Conservation (phyloP, 2,329 filamentous ascomycete genomes). For the Pezicula neosporulosa region DNA sequence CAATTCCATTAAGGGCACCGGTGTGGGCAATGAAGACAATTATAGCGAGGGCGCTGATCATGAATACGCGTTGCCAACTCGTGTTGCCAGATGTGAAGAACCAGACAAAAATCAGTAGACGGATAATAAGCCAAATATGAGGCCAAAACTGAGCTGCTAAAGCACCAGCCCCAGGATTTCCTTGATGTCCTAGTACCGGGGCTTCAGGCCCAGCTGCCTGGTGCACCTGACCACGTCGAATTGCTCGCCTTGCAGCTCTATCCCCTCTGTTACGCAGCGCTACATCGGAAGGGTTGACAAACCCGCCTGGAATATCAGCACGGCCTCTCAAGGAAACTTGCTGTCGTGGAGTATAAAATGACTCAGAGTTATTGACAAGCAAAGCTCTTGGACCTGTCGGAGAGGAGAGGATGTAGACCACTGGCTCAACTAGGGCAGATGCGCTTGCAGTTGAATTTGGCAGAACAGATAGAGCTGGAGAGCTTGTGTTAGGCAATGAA, state of each 20-base stretch:
- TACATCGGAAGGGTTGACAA: conserved; percentile 18
- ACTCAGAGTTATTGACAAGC: conserved; percentile 49
- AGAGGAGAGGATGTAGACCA: conserved; percentile 59
- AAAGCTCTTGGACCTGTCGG: conserved; percentile 56
- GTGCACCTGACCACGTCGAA: conserved; percentile 12
- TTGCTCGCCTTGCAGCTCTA: conserved; percentile 13
- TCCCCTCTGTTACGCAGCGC: conserved; percentile 11
- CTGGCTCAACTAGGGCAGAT: conserved; percentile 31
- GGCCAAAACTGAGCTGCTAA: conserved; percentile 42
- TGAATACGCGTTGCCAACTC: conserved; percentile 57
- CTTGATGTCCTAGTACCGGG: conserved; percentile 15
- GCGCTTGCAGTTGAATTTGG: conserved; percentile 12
- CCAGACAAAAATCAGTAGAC: conserved; percentile 59
- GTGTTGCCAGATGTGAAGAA: conserved; percentile 57
- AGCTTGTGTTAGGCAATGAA: conserved; percentile 5
- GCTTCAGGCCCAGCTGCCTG: conserved; percentile 8
- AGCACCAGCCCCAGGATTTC: conserved; percentile 24
- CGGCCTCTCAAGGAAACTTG: conserved; percentile 12
- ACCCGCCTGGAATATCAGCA: conserved; percentile 4
- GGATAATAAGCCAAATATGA: conserved; percentile 59
- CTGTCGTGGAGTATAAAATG: conserved; percentile 46
- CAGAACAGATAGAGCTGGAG: conserved; percentile 14
- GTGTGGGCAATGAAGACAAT: conserved; percentile 57
- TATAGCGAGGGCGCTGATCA: conserved; percentile 49
- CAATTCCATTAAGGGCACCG: conserved; percentile 52